These are phyloP conservation scores for Gnetum montanum DNA, from an alignment of 75 land plant genomes.

Conservation along the genomic window DNA sequence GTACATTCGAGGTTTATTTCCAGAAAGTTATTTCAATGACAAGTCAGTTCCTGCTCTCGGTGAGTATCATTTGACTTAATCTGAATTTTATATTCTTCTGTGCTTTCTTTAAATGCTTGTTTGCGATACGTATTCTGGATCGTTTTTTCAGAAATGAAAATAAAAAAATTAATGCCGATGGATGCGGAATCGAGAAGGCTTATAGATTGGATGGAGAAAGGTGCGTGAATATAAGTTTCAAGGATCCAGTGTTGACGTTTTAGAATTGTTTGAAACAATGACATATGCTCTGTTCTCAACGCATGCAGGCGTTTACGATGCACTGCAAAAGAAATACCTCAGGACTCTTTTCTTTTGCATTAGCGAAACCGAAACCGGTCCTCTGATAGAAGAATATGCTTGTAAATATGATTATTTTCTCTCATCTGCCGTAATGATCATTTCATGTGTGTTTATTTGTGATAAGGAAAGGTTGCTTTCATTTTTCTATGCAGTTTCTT, in stretches of 20 bases:
- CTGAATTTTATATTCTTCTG: neutral
- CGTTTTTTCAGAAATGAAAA: conserved; percentile 65
- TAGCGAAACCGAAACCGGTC: conserved; percentile 65
- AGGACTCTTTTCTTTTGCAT: conserved; percentile 69
- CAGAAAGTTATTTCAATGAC: conserved; percentile 80
- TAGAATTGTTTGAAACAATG: neutral
- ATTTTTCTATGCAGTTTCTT: conserved; percentile 46
- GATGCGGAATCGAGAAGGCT: conserved; percentile 83
- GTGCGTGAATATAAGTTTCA: conserved; percentile 2
- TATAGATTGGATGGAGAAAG: conserved; percentile 46
- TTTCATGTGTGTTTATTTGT: neutral
- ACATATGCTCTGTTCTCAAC: neutral
- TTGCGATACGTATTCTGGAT: neutral
- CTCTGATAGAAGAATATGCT: conserved; percentile 85
- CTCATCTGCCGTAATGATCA: too few species aligned
- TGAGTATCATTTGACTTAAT: conserved; percentile 5
- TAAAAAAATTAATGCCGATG: conserved; percentile 90
- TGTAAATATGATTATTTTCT: too few species aligned
- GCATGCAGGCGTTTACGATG: conserved; percentile 86
- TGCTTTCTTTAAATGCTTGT: neutral
- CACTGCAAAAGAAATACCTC: conserved; percentile 86
- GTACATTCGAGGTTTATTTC: conserved; percentile 89
- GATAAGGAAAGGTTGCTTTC: neutral
- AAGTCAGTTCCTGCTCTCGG: conserved; percentile 77
- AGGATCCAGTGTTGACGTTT: too few species aligned